Conservation (phyloP, 176 grass and related monocot species). For the Oryza meyeriana region DNA sequence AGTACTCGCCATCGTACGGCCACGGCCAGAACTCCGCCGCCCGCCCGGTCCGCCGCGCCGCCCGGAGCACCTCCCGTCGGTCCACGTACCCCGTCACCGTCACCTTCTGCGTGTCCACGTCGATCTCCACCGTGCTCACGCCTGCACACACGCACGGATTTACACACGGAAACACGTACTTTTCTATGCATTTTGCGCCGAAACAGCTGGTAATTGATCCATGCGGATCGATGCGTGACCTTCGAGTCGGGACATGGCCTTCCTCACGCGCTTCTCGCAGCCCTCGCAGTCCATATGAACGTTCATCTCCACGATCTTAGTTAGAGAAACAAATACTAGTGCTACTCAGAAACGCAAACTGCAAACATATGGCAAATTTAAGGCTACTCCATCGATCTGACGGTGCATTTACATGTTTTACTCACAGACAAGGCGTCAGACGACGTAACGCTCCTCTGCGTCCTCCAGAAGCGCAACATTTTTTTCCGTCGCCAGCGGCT, state of each 20-base stretch:
- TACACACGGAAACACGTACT: not conserved
- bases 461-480: constrained; percentile 53
- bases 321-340: not conserved
- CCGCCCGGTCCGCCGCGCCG: constrained; percentile 66
- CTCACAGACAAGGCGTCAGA: constrained; percentile 72
- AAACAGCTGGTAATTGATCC: not conserved
- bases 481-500: not conserved
- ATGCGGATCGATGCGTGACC: constrained; percentile 21
- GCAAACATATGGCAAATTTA: not conserved
- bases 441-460: constrained; percentile 30
- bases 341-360: not conserved
- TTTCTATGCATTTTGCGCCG: not conserved
- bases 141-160: constrained; percentile 32
- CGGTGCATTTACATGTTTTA: not conserved
- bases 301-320: constrained; percentile 76
- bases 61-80: constrained; percentile 59
- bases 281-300: constrained; percentile 95
- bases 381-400: not conserved
- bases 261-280: constrained; percentile 63
- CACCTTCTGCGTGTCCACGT: constrained; percentile 89
- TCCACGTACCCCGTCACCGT: constrained; percentile 77
- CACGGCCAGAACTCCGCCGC: constrained; percentile 87
- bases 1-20: constrained; percentile 73
- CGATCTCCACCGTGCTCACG: constrained; percentile 63
- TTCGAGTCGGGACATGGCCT: constrained; percentile 64